Evolutionary conservation across 1,284 basidiomycete genomes (phyloP).

Genomic region (Moesziomyces globuligerus): DNA sequence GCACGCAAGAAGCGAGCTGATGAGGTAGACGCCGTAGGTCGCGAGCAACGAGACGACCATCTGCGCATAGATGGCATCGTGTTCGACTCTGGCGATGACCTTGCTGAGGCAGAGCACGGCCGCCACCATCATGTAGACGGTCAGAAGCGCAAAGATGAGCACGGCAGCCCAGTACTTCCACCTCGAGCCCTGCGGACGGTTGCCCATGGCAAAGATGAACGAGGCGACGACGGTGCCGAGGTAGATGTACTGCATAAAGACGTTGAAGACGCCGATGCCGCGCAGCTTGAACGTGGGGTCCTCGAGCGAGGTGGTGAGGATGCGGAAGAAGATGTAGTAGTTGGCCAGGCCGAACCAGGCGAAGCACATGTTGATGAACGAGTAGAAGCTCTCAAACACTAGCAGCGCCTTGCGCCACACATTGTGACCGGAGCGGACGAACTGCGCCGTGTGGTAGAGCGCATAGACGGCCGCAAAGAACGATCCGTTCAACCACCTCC

Average conservation of each 20-base stretch:
- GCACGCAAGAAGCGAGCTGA: constrained; percentile 79
- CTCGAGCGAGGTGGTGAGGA: constrained; percentile 88
- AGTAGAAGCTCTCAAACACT: constrained; percentile 85
- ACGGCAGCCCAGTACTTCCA: constrained; percentile 87
- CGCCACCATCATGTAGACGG: constrained; percentile 77
- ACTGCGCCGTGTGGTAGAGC: constrained; percentile 78
- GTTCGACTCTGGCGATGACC: constrained; percentile 67
- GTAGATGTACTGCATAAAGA: constrained; percentile 83
- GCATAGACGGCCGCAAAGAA: constrained; percentile 85
- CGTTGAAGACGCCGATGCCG: constrained; percentile 81
- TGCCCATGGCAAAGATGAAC: constrained; percentile 97
- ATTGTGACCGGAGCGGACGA: constrained; percentile 86
- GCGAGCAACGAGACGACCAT: constrained; percentile 86
- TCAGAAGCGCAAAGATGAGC: constrained; percentile 80
- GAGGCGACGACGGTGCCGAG: constrained; percentile 83
- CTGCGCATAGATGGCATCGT: constrained; percentile 73
- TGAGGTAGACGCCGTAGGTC: constrained; percentile 76
- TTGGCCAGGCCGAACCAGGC: constrained; percentile 91
- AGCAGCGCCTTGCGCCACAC: constrained; percentile 78
- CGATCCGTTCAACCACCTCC: constrained; percentile 86
- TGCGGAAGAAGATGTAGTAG: constrained; percentile 95
- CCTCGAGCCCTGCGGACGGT: constrained; percentile 87
- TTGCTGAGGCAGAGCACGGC: constrained; percentile 58
- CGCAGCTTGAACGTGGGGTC: constrained; percentile 77
- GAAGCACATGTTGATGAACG: constrained; percentile 85